Evolutionary conservation across 768 basidiomycete species (phyloP), one percentile per base, ranked within the genome.

Genomic region (Lactifluus echinatus): DNA sequence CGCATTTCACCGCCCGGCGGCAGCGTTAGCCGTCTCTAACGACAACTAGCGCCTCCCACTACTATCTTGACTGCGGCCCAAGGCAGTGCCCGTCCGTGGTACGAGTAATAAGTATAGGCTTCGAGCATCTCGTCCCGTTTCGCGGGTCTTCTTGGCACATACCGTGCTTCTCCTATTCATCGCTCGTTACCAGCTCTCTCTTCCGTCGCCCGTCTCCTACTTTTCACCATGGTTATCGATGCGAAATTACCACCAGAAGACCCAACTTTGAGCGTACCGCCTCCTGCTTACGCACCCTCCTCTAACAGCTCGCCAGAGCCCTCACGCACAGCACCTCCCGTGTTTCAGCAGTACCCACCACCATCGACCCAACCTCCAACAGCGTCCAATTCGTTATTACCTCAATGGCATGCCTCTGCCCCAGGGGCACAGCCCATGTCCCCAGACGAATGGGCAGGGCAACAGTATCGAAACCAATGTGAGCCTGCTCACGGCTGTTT

Each of bases 391-490:
- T 19, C 39, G 23, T 8, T 6, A 8, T 19, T 26, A 8, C 51
- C 54, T 15, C 55, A 49, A 29, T 57, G 59, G 59, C 44, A 60
- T 2, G 6, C 10, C 6, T 33, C 59, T 39, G 17, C 21, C 6
- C 28, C 49, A 4, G 59, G 29, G 23, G 4, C 49, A 7, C 46
- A 55, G 24, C 5, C 62, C 17, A 11, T 46, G 19, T 34, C 55
- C 11, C 26, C 26, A 11, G 52, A 43, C 15, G 33, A 36, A 29
- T 63, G 61, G 61, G 24, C 29, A 8, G 63, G 60, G 7, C 48
- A 37, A 31, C 63, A 64, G 36, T 65, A 65, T 24, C 60, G 57
- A 19, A 36, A 55, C 21, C 63, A 65, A 36, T 28, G 64, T 65
- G 28, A 45, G 64, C 49, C 37, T 17, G 8, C 19, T 23, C 8